These are phyloP conservation scores for Proliferodiscus dingleyae DNA, from an alignment of 2,329 filamentous ascomycete genomes.

Conservation along the genomic window DNA sequence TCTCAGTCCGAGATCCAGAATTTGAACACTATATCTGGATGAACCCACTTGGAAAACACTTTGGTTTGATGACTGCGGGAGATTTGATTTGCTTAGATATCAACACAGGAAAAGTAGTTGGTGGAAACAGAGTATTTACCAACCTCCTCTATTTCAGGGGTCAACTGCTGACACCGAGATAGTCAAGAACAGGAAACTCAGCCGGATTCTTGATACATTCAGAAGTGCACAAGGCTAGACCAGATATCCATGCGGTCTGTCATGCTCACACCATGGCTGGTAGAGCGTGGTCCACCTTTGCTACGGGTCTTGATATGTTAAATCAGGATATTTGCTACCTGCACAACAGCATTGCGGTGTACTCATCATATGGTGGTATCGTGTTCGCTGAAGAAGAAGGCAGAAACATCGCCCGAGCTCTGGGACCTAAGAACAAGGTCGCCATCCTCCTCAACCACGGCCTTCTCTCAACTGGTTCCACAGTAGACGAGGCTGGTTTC, in stretches of 20 bases:
- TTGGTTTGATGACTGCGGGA: conserved; percentile 57
- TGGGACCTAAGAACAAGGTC: conserved; percentile 54
- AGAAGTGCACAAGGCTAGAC: conserved; percentile 61
- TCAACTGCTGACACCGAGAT: not conserved
- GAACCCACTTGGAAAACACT: conserved; percentile 60
- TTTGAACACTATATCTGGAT: conserved; percentile 62
- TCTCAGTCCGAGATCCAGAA: conserved; percentile 62
- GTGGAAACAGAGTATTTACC: conserved; percentile 46
- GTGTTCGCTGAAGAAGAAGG: conserved; percentile 62
- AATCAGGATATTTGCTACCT: conserved; percentile 64
- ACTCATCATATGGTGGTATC: conserved; percentile 59
- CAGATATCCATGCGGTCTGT: conserved; percentile 61
- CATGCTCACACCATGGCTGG: conserved; percentile 64
- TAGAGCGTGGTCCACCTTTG: conserved; percentile 64
- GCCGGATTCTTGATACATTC: conserved; percentile 68
- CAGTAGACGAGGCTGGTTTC: conserved; percentile 71
- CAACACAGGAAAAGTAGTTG: conserved; percentile 53
- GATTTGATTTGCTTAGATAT: conserved; percentile 65
- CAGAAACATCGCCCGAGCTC: conserved; percentile 54
- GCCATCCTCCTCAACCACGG: conserved; percentile 69
- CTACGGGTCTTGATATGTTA: conserved; percentile 62
- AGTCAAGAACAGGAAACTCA: conserved; percentile 54
- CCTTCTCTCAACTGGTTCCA: conserved; percentile 63
- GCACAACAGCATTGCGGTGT: conserved; percentile 60
- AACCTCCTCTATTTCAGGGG: not conserved